Conservation (phyloP, 768 basidiomycete genomes). For the Dacryopinax spathularia region DNA sequence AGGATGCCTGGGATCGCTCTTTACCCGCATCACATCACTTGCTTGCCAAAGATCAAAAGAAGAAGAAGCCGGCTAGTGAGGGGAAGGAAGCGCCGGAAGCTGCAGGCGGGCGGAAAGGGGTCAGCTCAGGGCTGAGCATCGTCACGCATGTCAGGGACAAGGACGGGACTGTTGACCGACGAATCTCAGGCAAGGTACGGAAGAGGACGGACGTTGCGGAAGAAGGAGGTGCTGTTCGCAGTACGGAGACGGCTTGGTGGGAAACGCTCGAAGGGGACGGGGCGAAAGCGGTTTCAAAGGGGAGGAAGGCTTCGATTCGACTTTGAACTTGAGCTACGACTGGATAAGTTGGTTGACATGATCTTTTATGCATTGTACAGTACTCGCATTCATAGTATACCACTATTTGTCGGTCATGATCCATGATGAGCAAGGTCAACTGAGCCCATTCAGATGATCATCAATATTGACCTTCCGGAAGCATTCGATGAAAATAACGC, state of each 20-base stretch:
- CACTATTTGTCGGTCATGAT: no score
- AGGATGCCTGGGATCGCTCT: constrained; percentile 67
- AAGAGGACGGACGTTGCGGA: constrained; percentile 22
- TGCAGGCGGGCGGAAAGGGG: constrained; percentile 44
- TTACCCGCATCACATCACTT: constrained; percentile 16
- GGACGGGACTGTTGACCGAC: neutral
- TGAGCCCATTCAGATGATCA: no score
- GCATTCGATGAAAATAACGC: no score
- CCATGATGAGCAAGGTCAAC: no score
- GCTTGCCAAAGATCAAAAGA: constrained; percentile 6
- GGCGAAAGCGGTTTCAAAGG: neutral
- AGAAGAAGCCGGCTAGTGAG: constrained; percentile 7
- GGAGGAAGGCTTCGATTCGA: neutral
- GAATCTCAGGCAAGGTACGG: constrained; percentile 5
- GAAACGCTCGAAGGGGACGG: neutral
- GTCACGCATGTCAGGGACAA: constrained; percentile 19
- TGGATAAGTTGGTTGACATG: neutral
- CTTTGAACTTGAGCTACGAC: neutral
- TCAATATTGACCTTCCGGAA: no score
- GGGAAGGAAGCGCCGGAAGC: constrained; percentile 22
- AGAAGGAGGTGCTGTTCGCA: constrained; percentile 29
- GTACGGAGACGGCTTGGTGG: constrained; percentile 12
- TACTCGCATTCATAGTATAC: neutral
- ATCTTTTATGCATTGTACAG: neutral
- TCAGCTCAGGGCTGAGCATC: constrained; percentile 49